Base-by-base conservation (phyloP, 2,329 filamentous ascomycete genomes). In the Cercospora janseana region DNA sequence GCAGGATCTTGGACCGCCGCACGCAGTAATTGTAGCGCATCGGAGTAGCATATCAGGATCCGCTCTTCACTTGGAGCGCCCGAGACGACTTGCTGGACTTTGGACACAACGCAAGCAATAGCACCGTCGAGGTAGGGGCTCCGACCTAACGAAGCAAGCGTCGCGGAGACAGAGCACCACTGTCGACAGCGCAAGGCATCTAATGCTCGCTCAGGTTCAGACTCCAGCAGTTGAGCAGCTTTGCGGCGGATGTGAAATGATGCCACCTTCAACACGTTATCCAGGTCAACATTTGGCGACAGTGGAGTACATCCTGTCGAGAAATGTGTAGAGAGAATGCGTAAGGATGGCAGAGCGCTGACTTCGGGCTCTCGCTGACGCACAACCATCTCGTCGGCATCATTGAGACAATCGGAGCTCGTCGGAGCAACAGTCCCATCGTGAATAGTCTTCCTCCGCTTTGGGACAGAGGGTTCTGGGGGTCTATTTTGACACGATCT, bases 201-300 rank as follows among this genome's bases (percentile, higher is more conserved):
- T 10, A 51, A 21, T 9, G 44, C 46, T n/a, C 48, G 35, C 9
- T 48, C 27, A 9, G 52, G 52, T n/a, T 51, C 18, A 4, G 12
- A 20, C 9, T 32, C 24, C 23, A 51, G 35, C 10, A 54, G 44
- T n/a, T 51, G 52, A 13, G 52, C 52, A 13, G 52, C 52, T 20
- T 44, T 37, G n/a, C 52, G 48, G 8, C 52, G 32, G 15, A 54
- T 54, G 21, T 54, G 52, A 23, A 54, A 54, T 20, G 52, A 40
- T 9, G 52, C 52, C 4, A 54, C 52, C 28, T 45, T 46, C 24
- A 54, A 38, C 8, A 51, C 48, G 21, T 48, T 35, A n/a, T 51
- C 48, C 16, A 54, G 32, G 20, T 54, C 48, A 23, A 47, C 34
- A 26, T 46, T 46, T 3, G 51, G 46, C 18, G 46, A 38, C 28